phyloP scores from a whole-genome alignment of 2,329 filamentous ascomycete species.

The Apiospora malaysiana region DNA sequence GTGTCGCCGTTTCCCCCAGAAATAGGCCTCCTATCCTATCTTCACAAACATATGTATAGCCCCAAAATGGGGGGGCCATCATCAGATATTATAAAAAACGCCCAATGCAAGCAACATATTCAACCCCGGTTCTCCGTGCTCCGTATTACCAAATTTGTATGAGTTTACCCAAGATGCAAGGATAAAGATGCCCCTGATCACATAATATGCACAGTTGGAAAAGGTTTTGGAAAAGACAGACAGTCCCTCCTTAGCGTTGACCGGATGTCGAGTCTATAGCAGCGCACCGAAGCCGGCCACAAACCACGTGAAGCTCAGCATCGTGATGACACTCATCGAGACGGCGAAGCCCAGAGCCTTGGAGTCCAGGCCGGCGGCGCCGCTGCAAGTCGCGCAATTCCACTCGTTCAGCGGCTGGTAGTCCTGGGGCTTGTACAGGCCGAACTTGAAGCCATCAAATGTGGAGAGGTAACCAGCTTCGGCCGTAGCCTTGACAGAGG shows the following conservation, averaged over 20 bases:
- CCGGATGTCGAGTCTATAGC: conserved; percentile 27
- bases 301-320: conserved; percentile 70
- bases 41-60: conserved; percentile 29
- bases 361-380: conserved; percentile 53
- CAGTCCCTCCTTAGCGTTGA: neutral
- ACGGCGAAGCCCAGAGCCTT: conserved; percentile 57
- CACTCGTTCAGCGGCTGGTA: conserved; percentile 60
- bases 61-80: conserved; percentile 23
- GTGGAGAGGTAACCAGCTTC: conserved; percentile 61
- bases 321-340: conserved; percentile 60
- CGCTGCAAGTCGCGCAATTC: conserved; percentile 64
- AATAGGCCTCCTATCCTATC: conserved; percentile 21
- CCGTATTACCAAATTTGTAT: conserved; percentile 21
- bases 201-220: conserved; percentile 18
- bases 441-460: conserved; percentile 58
- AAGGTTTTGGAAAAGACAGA: conserved; percentile 3
- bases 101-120: conserved; percentile 20
- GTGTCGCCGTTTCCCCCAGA: neutral
- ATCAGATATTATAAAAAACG: conserved; percentile 12
- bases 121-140: conserved; percentile 13
- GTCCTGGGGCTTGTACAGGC: conserved; percentile 58
- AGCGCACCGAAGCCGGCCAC: conserved; percentile 56
- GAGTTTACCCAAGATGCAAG: conserved; percentile 11
- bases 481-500: conserved; percentile 54
- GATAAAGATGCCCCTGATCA: neutral